Percentiles rank a stretch among this genome's conserved stretches.
These are phyloP conservation scores for Pleurotus platypus DNA, from an alignment of 768 basidiomycete species.

Conservation along the genomic window DNA sequence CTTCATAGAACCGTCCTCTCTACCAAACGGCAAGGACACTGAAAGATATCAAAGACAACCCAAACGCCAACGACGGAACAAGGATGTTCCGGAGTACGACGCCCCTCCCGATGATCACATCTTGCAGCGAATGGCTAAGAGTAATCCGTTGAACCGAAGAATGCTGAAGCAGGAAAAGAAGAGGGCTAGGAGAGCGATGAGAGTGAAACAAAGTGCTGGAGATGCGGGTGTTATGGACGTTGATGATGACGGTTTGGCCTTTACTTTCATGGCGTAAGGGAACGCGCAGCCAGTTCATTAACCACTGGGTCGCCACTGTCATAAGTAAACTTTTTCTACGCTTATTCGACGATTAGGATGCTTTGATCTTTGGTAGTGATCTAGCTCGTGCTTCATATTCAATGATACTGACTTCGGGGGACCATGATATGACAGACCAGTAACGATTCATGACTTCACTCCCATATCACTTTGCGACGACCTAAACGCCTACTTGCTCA, in stretches of 20 bases:
- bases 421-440: too few relatives aligned
- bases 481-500: too few relatives aligned
- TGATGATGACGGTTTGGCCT: conserved; percentile 41
- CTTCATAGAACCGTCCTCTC: conserved; percentile 11
- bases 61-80: conserved; percentile 58
- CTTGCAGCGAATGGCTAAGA: conserved; percentile 39
- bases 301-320: too few relatives aligned
- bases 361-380: too few relatives aligned
- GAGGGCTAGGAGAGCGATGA: conserved; percentile 51
- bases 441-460: too few relatives aligned
- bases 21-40: conserved; percentile 13
- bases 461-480: too few relatives aligned
- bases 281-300: too few relatives aligned
- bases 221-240: conserved; percentile 35
- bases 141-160: conserved; percentile 60
- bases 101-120: conserved; percentile 44
- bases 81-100: conserved; percentile 52
- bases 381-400: too few relatives aligned
- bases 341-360: too few relatives aligned
- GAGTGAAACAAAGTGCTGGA: conserved; percentile 18
- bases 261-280: conserved; percentile 41
- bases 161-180: conserved; percentile 65
- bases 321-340: too few relatives aligned
- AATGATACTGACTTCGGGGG: too few relatives aligned
- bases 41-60: conserved; percentile 35